These are phyloP conservation scores for Mimosa pudica DNA, from an alignment of 306 rosid species.

Conservation along the genomic window DNA sequence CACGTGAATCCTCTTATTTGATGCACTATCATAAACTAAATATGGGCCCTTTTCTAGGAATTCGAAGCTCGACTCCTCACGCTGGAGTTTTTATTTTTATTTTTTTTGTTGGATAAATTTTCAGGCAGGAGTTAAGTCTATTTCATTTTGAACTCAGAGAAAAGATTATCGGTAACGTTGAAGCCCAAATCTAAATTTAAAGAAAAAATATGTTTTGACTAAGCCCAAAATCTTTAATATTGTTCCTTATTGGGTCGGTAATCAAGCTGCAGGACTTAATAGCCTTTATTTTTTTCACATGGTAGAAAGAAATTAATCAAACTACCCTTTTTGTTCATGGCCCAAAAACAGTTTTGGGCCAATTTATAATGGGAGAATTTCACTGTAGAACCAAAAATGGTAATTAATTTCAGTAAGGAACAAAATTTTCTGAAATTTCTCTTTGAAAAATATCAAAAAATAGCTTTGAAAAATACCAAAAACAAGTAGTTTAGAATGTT, in stretches of 20 bases:
- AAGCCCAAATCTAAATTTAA: background rate
- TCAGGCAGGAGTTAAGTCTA: background rate
- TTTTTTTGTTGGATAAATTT: too few relatives aligned
- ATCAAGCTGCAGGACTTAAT: background rate
- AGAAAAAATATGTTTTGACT: background rate
- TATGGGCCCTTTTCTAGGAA: too few relatives aligned
- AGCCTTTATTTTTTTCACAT: background rate
- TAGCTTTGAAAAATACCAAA: too few relatives aligned
- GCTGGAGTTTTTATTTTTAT: too few relatives aligned
- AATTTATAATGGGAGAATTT: background rate
- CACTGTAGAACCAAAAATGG: too few relatives aligned
- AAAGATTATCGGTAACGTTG: background rate
- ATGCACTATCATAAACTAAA: too few relatives aligned
- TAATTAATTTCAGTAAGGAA: too few relatives aligned
- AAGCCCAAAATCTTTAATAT: background rate
- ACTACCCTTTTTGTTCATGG: background rate
- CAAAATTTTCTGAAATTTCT: too few relatives aligned
- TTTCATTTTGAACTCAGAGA: background rate
- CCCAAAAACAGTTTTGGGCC: background rate
- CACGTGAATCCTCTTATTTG: too few relatives aligned
- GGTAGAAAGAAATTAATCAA: background rate
- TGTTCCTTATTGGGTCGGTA: background rate
- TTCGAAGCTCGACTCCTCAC: too few relatives aligned
- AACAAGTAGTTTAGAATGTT: too few relatives aligned
- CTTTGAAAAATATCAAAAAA: too few relatives aligned